A percentile compares a stretch with the other conserved stretches of the same genome.
Conservation (phyloP, 2,329 filamentous ascomycete genomes). For the Hansfordia pulvinata region DNA sequence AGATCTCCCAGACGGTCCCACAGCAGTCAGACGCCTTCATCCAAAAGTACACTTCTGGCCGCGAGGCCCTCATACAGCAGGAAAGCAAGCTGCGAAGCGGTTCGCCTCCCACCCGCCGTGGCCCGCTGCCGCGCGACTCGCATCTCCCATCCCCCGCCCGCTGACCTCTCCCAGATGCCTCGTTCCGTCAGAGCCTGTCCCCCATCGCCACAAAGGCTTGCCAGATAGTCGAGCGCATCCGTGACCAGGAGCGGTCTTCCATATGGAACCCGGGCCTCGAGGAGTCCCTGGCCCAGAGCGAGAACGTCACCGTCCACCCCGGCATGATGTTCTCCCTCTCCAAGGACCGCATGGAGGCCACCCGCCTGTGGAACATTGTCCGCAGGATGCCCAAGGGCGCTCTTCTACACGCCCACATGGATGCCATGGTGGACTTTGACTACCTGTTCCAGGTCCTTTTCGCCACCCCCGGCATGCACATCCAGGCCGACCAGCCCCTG, state of each 20-base stretch:
- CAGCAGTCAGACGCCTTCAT: constrained; percentile 58
- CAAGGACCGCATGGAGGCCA: constrained; percentile 74
- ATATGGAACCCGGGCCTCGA: constrained; percentile 68
- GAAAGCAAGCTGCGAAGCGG: constrained; percentile 77
- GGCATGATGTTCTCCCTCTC: constrained; percentile 91
- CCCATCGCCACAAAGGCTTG: constrained; percentile 68
- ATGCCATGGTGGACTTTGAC: constrained; percentile 82
- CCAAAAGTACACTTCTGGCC: constrained; percentile 65
- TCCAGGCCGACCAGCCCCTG: constrained; percentile 47
- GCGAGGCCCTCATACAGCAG: constrained; percentile 61
- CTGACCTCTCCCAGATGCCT: constrained; percentile 36
- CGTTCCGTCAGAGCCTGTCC: constrained; percentile 62
- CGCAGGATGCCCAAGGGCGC: constrained; percentile 80
- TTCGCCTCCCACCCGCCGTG: constrained; percentile 22
- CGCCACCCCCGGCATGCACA: constrained; percentile 58
- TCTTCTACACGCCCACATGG: constrained; percentile 75
- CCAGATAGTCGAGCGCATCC: constrained; percentile 66
- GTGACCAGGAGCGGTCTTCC: constrained; percentile 59
- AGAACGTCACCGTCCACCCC: constrained; percentile 55
- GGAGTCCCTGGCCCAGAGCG: constrained; percentile 49
- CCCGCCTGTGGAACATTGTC: constrained; percentile 75
- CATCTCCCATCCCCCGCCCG: constrained; percentile 12
- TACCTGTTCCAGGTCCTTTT: constrained; percentile 65
- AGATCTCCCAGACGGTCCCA: constrained; percentile 42
- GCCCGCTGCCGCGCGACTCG: constrained; percentile 9